phyloP scores from a whole-genome alignment of 805 yeast species.

The Myxozyma mucilagina region DNA sequence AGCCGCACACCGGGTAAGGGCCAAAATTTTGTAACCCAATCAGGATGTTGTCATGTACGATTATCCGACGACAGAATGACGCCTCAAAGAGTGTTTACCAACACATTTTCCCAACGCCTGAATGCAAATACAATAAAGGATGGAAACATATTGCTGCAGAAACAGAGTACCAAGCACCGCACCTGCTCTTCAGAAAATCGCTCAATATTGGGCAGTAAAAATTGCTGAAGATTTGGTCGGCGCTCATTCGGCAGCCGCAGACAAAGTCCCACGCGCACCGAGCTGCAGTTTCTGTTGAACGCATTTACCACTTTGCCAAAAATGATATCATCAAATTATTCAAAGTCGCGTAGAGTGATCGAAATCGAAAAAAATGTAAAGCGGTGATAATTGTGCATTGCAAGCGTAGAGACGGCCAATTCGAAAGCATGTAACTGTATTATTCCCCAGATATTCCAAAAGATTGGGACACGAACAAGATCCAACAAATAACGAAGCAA shows the following conservation, averaged over 20 bases:
- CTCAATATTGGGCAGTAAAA: not conserved
- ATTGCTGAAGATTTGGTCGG: not conserved
- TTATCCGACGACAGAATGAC: constrained; percentile 4
- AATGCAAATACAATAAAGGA: no score
- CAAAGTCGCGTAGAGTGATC: not conserved
- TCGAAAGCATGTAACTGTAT: not conserved
- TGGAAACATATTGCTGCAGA: not conserved
- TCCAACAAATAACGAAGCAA: not conserved
- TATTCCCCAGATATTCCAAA: not conserved
- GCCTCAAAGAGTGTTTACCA: no score
- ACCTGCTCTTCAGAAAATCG: not conserved
- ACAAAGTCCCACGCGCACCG: constrained; percentile 1
- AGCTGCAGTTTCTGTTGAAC: no score
- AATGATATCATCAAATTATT: no score
- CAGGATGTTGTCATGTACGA: not conserved
- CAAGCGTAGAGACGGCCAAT: not conserved
- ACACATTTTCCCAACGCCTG: no score
- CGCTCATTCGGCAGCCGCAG: constrained; percentile 11
- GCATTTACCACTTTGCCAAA: no score
- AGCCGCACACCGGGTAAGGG: constrained; percentile 2
- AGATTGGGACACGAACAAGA: not conserved
- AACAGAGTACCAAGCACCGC: not conserved
- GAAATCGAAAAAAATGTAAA: no score
- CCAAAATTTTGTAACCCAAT: not conserved
- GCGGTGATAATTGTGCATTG: not conserved